phyloP scores from a whole-genome alignment of 2,329 filamentous ascomycete genomes.

The Colletotrichum theobromicola region DNA sequence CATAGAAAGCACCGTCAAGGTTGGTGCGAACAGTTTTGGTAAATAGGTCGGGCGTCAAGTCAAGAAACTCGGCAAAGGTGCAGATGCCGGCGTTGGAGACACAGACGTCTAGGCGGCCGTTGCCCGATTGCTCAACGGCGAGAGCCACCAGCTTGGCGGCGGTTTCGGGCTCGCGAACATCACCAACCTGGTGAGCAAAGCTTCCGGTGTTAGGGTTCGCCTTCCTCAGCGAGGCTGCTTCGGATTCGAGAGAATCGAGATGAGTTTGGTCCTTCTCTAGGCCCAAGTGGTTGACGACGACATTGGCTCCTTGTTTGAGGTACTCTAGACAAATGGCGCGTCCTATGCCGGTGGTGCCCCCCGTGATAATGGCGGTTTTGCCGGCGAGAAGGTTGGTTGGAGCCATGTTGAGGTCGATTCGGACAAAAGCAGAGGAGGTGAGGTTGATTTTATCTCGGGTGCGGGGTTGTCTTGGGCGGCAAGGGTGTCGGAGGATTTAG shows the following conservation, averaged over 20 bases:
- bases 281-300: conserved; percentile 82
- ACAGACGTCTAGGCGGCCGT: conserved; percentile 72
- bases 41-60: conserved; percentile 74
- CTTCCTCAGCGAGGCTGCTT: conserved; percentile 52
- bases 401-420: conserved; percentile 40
- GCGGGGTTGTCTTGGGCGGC: not conserved
- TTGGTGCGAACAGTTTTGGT: conserved; percentile 78
- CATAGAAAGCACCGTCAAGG: conserved; percentile 87
- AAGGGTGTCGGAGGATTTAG: not conserved
- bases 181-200: conserved; percentile 74
- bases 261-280: conserved; percentile 56
- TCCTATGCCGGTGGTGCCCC: conserved; percentile 86
- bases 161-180: conserved; percentile 77
- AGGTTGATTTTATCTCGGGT: not conserved
- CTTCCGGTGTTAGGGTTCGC: conserved; percentile 52
- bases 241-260: conserved; percentile 57
- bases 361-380: conserved; percentile 87
- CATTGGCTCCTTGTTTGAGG: conserved; percentile 76
- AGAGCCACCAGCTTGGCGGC: conserved; percentile 70
- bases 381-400: conserved; percentile 63
- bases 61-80: conserved; percentile 85
- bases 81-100: conserved; percentile 91
- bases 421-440: not conserved
- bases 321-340: conserved; percentile 84
- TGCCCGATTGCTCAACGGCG: conserved; percentile 65